Base-by-base conservation (phyloP, 495 filamentous ascomycete species). In the Platismatia glauca region DNA sequence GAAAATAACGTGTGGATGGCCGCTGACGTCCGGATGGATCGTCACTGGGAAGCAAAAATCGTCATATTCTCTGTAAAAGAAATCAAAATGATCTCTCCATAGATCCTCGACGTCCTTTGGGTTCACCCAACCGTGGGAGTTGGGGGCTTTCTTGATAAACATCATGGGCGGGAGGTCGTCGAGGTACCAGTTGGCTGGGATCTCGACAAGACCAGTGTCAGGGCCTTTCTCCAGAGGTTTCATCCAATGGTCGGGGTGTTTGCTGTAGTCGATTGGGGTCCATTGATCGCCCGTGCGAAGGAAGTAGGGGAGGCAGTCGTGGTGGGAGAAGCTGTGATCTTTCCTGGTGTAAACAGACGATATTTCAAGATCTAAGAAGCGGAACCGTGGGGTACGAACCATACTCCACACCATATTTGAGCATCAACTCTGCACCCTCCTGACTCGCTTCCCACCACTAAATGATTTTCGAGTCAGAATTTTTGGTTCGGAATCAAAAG, bases 21-120 rank as follows among this genome's bases (percentile, higher is more conserved):
- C 86, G 59, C 77, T 81, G 15, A 89, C 84, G 70, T 89, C 83
- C 0, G 86, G 86, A 71, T 89, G 86, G 34, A 87, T 84, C 6
- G 82, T 86, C 73, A 88, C 86, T 0, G 86, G 85, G 65, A 88
- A 89, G 62, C 86, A 76, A 62, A 88, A 88, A 39, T 82, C 82
- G 58, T 88, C 86, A 68, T 87, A 87, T 70, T 88, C 83, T 11
- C 82, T 72, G 66, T 87, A 87, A 64, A 86, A 85, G 69, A 86
- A 88, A 67, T 87, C 84, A 60, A 87, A 88, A 63, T 88, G 85
- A 59, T 86, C 84, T 71, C 80, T 77, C 80, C 81, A 82, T 57
- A 84, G 76, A 69, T 81, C 78, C 65, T 84, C 79, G 37, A 83
- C 75, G 69, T 82, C 82, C 37, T 77, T 73, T 7, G 82, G 80